phyloP scores from a whole-genome alignment of 257 asterid genomes.

The Gentiana dahurica region DNA sequence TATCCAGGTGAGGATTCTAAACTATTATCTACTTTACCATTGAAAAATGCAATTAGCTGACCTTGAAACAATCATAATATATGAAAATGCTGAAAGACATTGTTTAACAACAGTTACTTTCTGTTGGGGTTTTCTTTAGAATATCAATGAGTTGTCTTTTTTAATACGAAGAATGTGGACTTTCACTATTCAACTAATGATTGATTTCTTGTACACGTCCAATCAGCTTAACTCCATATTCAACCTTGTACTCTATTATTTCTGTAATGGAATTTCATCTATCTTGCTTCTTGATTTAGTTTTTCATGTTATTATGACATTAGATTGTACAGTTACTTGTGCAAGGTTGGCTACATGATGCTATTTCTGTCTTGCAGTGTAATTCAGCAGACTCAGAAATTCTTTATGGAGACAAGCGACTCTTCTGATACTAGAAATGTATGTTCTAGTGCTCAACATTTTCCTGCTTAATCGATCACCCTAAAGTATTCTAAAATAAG shows the following conservation, averaged over 20 bases:
- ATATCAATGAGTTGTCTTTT: too few species aligned
- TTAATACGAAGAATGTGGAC: not conserved
- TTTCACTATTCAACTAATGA: not conserved
- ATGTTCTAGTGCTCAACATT: conserved; percentile 14
- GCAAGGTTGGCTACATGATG: conserved; percentile 9
- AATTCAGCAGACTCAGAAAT: conserved; percentile 78
- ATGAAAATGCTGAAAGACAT: too few species aligned
- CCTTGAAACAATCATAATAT: not conserved
- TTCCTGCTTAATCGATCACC: too few species aligned
- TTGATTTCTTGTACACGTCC: not conserved
- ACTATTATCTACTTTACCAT: not conserved
- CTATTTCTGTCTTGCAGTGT: conserved; percentile 46
- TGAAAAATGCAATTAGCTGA: not conserved
- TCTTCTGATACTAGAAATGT: conserved; percentile 75
- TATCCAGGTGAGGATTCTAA: conserved; percentile 51
- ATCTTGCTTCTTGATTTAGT: not conserved
- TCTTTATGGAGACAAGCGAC: conserved; percentile 67
- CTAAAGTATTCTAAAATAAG: too few species aligned
- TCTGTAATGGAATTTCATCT: conserved; percentile 1
- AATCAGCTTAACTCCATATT: not conserved
- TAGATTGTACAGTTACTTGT: conserved; percentile 4
- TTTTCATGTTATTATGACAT: not conserved
- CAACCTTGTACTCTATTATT: not conserved
- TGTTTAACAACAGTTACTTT: too few species aligned
- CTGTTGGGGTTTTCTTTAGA: too few species aligned